Base-by-base conservation (phyloP, 2,329 filamentous ascomycete species). In the Clonostachys chloroleuca region DNA sequence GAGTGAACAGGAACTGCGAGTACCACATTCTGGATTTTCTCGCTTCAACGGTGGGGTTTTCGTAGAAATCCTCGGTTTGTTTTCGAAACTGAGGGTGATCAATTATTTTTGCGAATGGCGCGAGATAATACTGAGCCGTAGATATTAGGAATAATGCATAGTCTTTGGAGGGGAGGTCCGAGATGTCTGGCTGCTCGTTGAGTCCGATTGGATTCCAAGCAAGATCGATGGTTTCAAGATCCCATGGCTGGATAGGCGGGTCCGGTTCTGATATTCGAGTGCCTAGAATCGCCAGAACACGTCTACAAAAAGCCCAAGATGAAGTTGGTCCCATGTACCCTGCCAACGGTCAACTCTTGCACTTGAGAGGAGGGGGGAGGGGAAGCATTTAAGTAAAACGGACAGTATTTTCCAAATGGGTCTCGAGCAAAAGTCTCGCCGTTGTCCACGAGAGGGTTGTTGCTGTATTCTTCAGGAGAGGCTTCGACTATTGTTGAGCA, bases 241-340 rank as follows among this genome's bases (percentile, higher is more conserved):
- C 59, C 53, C 60, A 62, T n/a, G 62, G 62, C 42, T 62, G 59
- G 12, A 61, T 57, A 8, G 54, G 55, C 37, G 51, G 59, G n/a
- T 59, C 61, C 1, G 60, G 56, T n/a, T 63, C 61, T 1, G 62
- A 59, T 6, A 63, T 54, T 36, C 57, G 55, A 43, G 60, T 55
- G 5, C 63, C 62, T 33, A 66, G 57, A 1, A 65, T 49, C 16
- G 57, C 57, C 6, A 65, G 47, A 2, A 65, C 63, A 4, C 63
- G 56, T 20, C 61, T 59, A 43, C 61, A 64, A 42, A 65, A 65
- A 6, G 63, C 63, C 63, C 63, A 65, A 18, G 62, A 64, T 4
- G 63, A 65, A 2, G 62, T 61, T 3, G 63, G 62, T 2, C 63
- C 63, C 57, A 64, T 64, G 45, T 64, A 64, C 61, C 61, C 61